phyloP scores from a whole-genome alignment of 108 stramenopile genomes.

The Skeletonema potamos region DNA sequence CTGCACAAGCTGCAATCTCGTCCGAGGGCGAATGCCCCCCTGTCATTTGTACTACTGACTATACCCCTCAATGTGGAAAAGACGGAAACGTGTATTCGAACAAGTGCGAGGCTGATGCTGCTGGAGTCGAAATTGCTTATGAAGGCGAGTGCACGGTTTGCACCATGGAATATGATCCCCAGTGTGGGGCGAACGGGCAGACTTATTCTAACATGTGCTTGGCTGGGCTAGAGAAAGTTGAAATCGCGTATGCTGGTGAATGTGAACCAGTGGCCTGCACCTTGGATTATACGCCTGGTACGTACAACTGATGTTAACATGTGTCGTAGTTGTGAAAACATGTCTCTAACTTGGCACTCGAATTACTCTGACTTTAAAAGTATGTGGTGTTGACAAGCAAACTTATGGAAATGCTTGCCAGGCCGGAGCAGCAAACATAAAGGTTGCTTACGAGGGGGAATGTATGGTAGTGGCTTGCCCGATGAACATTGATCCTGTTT shows the following conservation, averaged over 20 bases:
- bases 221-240: not conserved
- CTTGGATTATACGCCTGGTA: not conserved
- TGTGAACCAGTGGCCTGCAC: not conserved
- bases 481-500: not conserved
- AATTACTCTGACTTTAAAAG: not conserved
- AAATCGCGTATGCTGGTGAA: not conserved
- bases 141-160: not conserved
- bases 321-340: not conserved
- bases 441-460: slow-evolving; percentile 1
- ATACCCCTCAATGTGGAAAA: not conserved
- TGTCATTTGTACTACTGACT: not conserved
- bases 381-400: not conserved
- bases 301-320: not conserved
- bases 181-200: not conserved
- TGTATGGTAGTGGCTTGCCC: not conserved
- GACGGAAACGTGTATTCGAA: not conserved
- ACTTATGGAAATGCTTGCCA: not conserved
- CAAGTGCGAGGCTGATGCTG: not conserved
- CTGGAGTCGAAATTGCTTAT: not conserved
- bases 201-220: not conserved
- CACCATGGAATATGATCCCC: not conserved
- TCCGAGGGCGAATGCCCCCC: not conserved
- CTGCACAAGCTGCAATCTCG: not conserved
- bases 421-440: not conserved
- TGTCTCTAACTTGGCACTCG: not conserved